These are phyloP conservation scores for Elongisporangium prolatum DNA, from an alignment of 352 stramenopile species.

Conservation along the genomic window DNA sequence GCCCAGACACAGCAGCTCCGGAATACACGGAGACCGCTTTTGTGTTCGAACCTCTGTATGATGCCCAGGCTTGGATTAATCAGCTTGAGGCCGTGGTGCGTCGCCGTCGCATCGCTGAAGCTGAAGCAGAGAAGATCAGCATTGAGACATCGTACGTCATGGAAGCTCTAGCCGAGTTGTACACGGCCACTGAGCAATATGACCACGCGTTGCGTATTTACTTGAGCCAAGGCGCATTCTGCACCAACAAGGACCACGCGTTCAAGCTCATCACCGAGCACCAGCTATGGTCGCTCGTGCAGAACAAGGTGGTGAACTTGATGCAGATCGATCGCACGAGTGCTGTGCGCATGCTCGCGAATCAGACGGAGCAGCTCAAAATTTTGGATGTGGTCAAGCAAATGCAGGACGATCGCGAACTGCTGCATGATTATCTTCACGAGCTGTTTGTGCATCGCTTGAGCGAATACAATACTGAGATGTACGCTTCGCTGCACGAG, in stretches of 20 bases:
- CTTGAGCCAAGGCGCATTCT: constrained; percentile 77
- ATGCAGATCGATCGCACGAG: constrained; percentile 72
- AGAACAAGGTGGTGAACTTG: constrained; percentile 72
- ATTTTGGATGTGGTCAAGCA: constrained; percentile 75
- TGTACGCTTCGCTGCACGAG: constrained; percentile 68
- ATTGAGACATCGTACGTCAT: constrained; percentile 81
- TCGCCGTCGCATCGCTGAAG: constrained; percentile 63
- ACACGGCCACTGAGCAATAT: constrained; percentile 78
- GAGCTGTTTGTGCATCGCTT: constrained; percentile 66
- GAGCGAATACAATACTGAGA: constrained; percentile 75
- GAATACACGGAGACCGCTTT: constrained; percentile 71
- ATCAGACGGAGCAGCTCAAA: constrained; percentile 76
- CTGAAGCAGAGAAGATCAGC: constrained; percentile 46
- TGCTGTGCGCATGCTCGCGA: constrained; percentile 75
- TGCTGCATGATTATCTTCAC: constrained; percentile 75
- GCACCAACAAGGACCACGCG: constrained; percentile 81
- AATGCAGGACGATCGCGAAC: constrained; percentile 55
- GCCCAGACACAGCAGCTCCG: constrained; percentile 19
- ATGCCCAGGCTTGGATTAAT: constrained; percentile 78
- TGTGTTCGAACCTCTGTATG: constrained; percentile 75
- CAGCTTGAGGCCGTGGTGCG: constrained; percentile 73
- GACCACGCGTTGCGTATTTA: constrained; percentile 83
- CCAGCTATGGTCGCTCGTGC: constrained; percentile 71
- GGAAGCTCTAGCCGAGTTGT: constrained; percentile 77
- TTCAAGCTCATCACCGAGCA: constrained; percentile 85